phyloP scores from a whole-genome alignment of 345 rosid genomes.

The Euphorbia lathyris region DNA sequence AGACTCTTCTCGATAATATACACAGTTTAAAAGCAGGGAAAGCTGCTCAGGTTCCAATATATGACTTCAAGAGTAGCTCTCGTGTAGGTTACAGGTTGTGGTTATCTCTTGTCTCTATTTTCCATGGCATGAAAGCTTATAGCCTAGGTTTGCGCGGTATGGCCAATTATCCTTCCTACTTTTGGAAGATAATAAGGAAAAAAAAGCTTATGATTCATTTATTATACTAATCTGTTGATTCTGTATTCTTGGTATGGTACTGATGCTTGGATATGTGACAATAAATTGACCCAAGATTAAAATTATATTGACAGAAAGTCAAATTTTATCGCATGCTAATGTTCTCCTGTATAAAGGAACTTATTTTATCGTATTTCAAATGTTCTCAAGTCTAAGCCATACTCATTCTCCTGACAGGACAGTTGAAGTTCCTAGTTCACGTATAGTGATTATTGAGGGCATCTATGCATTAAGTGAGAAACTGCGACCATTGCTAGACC shows the following conservation, averaged over 20 bases:
- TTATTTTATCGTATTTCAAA: no score
- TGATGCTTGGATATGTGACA: neutral
- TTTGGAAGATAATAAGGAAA: constrained; percentile 1
- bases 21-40: constrained; percentile 81
- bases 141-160: constrained; percentile 7
- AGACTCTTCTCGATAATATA: constrained; percentile 79
- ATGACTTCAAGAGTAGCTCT: constrained; percentile 93
- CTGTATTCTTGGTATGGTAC: neutral
- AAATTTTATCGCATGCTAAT: constrained; percentile 14
- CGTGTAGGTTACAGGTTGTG: constrained; percentile 80
- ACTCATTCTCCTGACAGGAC: constrained; percentile 49
- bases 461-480: constrained; percentile 90
- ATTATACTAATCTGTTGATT: neutral
- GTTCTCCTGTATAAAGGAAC: neutral
- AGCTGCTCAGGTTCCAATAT: constrained; percentile 82
- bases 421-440: constrained; percentile 86
- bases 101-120: constrained; percentile 11
- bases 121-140: constrained; percentile 7
- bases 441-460: constrained; percentile 92
- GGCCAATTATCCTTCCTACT: neutral
- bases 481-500: constrained; percentile 82
- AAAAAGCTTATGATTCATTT: neutral
- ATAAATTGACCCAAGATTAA: neutral
- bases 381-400: constrained; percentile 6
- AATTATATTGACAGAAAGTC: neutral